Base-by-base conservation (phyloP, 805 yeast species). In the Kluyveromyces dobzhanskii region DNA sequence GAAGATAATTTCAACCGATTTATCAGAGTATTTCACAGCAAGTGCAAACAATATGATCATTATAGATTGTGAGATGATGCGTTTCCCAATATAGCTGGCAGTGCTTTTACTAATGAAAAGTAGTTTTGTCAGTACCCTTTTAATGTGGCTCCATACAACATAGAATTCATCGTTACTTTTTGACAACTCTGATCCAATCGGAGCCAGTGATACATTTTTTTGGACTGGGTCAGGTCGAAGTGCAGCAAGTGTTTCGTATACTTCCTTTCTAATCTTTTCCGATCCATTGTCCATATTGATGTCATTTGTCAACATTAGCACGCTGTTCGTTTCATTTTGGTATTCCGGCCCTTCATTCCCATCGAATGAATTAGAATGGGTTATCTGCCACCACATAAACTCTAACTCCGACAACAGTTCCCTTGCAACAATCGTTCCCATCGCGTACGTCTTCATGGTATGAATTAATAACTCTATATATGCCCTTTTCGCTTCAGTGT, bases 341-440 rank as follows among this genome's bases (percentile, higher is more conserved):
- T 29, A 36, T 4, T 19, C 34, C 17, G 28, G 24, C 4, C 17
- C 26, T 9, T 30, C 41, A 27, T 39, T 18, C 12, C 43, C 40
- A 13, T 34, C 37, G 17, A 34, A 34, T 6, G 37, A 14, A 16
- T 34, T 34, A 8, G 37, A 34, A 7, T 26, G 19, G 17, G 24
- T 75, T 43, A 80, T 75, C 53, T 78, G 86, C 56, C 78, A 81
- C 87, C 88, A 85, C 30, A 80, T 61, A 47, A 69, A 73, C 54
- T 83, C 88, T 46, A 85, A 67, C 50, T 84, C 92, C 32, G 67
- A 60, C 39, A 81, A 65, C 38, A 79, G 65, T 50, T 78, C 85
- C 14, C 79, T 59, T 0, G 87, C 78, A 48, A 78, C 86, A 44
- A 67, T 63, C 1, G 85, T 73, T 9, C 80, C 80, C 47, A 76